These are phyloP conservation scores for Solanum rostratum DNA, from an alignment of 257 asterid genomes.

Conservation along the genomic window DNA sequence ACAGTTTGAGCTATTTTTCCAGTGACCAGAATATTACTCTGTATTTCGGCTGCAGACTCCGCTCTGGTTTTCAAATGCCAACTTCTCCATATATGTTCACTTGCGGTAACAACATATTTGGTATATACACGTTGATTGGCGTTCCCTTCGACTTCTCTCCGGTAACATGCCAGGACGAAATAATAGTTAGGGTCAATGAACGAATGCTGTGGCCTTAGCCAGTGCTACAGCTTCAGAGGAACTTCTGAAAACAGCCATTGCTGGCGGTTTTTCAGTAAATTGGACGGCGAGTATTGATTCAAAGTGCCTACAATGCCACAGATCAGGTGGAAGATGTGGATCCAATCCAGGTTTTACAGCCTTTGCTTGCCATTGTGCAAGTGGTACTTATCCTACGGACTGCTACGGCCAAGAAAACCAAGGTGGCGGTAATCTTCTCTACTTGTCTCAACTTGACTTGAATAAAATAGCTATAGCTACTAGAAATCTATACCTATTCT, in stretches of 20 bases:
- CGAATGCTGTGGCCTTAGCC: not conserved
- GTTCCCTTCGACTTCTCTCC: not conserved
- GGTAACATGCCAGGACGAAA: conserved; percentile 2
- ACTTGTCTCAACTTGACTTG: not conserved
- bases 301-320: conserved; percentile 13
- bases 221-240: not conserved
- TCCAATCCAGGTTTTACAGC: not conserved
- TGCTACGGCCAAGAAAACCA: not conserved
- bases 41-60: conserved; percentile 21
- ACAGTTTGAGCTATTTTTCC: conserved; percentile 11
- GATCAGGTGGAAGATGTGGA: conserved; percentile 43
- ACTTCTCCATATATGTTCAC: not conserved
- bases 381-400: not conserved
- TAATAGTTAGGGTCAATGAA: conserved; percentile 23
- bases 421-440: not conserved
- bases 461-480: not conserved
- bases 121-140: not conserved
- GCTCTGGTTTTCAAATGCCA: not conserved
- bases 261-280: conserved; percentile 32
- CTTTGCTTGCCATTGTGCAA: conserved; percentile 26
- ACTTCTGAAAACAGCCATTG: conserved; percentile 8
- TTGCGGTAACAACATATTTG: not conserved
- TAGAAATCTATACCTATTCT: not conserved
- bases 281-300: conserved; percentile 19
- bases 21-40: conserved; percentile 25